phyloP scores from a whole-genome alignment of 2,329 filamentous ascomycete species.

The Cladophialophora immunda region DNA sequence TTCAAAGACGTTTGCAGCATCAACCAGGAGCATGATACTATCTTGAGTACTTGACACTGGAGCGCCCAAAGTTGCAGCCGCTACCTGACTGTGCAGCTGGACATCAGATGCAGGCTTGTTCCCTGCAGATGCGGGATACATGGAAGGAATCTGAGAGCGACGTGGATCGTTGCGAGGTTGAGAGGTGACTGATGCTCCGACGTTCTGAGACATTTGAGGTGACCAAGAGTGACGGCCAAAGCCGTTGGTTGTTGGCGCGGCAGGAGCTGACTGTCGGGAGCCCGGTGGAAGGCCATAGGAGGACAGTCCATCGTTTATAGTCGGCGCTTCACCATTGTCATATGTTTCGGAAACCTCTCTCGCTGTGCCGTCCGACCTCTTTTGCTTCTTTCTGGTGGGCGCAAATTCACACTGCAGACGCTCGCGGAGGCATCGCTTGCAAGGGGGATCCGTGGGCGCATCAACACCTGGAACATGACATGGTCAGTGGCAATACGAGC shows the following conservation, averaged over 20 bases:
- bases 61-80: slow-evolving; percentile 32
- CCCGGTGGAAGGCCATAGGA: slow-evolving; percentile 16
- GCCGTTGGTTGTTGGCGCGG: slow-evolving; percentile 17
- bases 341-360: slow-evolving; percentile 26
- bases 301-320: slow-evolving; percentile 11
- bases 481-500: slow-evolving; percentile 34
- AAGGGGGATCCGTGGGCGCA: slow-evolving; percentile 92
- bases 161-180: slow-evolving; percentile 27
- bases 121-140: background rate
- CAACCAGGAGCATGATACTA: slow-evolving; percentile 34
- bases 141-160: slow-evolving; percentile 10
- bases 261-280: slow-evolving; percentile 12
- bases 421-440: slow-evolving; percentile 90
- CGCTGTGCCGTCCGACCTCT: slow-evolving; percentile 53
- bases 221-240: slow-evolving; percentile 29
- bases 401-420: slow-evolving; percentile 98
- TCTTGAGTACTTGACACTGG: slow-evolving; percentile 35
- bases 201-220: slow-evolving; percentile 10
- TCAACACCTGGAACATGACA: slow-evolving; percentile 68
- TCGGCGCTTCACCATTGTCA: slow-evolving; percentile 18
- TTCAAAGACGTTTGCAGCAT: slow-evolving; percentile 34
- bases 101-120: slow-evolving; percentile 24
- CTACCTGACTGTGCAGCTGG: slow-evolving; percentile 34
- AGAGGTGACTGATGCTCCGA: slow-evolving; percentile 28
- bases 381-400: slow-evolving; percentile 90